These are phyloP conservation scores for Colletotrichum incanum DNA, from an alignment of 2,329 filamentous ascomycete genomes.

Conservation along the genomic window DNA sequence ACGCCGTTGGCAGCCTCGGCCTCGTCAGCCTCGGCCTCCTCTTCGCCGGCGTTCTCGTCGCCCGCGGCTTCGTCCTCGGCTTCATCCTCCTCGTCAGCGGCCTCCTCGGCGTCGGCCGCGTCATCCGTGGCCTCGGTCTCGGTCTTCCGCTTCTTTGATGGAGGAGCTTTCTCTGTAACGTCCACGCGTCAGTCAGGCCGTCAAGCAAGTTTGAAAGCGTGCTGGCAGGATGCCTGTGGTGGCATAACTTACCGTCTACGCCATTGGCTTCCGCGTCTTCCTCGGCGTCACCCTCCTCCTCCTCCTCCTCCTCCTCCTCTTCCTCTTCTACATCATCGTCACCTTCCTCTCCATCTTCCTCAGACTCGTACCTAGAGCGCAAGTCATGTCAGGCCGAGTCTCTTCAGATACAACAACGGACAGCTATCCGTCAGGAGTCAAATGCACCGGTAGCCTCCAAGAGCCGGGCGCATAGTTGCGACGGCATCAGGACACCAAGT, in stretches of 20 bases:
- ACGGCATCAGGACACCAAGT: background rate
- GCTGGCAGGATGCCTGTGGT: too few species aligned
- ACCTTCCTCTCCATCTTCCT: slow-evolving; percentile 57
- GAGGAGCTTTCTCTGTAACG: slow-evolving; percentile 57
- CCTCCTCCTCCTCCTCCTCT: slow-evolving; percentile 54
- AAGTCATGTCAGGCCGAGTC: slow-evolving; percentile 24
- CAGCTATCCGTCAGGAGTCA: background rate
- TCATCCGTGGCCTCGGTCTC: slow-evolving; percentile 51
- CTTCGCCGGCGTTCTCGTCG: slow-evolving; percentile 50
- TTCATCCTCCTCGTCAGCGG: slow-evolving; percentile 53
- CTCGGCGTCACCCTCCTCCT: slow-evolving; percentile 52
- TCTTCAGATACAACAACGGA: too few species aligned
- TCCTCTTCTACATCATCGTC: slow-evolving; percentile 57
- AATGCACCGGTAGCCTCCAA: too few species aligned
- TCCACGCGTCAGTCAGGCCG: slow-evolving; percentile 9
- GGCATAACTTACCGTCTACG: slow-evolving; percentile 23
- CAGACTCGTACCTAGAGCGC: slow-evolving; percentile 59
- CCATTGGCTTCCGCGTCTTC: slow-evolving; percentile 48
- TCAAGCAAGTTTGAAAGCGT: background rate
- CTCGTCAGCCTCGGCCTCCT: slow-evolving; percentile 47
- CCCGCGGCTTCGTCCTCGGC: slow-evolving; percentile 50
- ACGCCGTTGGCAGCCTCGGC: slow-evolving; percentile 45
- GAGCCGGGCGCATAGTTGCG: slow-evolving; percentile 22
- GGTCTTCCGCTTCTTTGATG: slow-evolving; percentile 69
- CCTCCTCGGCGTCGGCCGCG: slow-evolving; percentile 48